phyloP scores from a whole-genome alignment of 2,329 filamentous ascomycete species.

The Ophiostoma triangulosporum region DNA sequence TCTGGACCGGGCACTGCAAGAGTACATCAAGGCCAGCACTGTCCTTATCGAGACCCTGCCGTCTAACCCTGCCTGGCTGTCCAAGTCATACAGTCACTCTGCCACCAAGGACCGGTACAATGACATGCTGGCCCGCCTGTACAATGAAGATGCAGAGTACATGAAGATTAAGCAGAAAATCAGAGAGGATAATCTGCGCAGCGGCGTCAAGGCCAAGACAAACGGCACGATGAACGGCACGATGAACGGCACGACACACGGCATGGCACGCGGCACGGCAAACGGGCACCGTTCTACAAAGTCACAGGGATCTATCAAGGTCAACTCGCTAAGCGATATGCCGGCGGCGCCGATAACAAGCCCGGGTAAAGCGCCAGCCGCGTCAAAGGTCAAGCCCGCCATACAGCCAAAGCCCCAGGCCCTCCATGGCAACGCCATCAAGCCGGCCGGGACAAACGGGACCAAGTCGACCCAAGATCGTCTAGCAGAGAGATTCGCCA shows the following conservation, averaged over 20 bases:
- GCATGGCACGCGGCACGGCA: neutral
- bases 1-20: slow-evolving; percentile 63
- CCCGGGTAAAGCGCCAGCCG: neutral
- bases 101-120: slow-evolving; percentile 28
- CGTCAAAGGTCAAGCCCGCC: slow-evolving; percentile 26
- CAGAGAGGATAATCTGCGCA: slow-evolving; percentile 48
- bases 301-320: neutral
- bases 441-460: slow-evolving; percentile 23
- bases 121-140: slow-evolving; percentile 36
- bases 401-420: slow-evolving; percentile 55
- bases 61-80: slow-evolving; percentile 58
- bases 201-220: slow-evolving; percentile 38
- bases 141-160: slow-evolving; percentile 34
- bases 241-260: neutral
- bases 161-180: slow-evolving; percentile 45
- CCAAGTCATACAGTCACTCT: slow-evolving; percentile 14
- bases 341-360: neutral
- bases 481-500: slow-evolving; percentile 42
- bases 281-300: slow-evolving; percentile 8
- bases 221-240: neutral
- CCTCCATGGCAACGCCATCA: slow-evolving; percentile 47
- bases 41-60: slow-evolving; percentile 67
- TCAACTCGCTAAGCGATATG: neutral
- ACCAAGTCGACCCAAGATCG: slow-evolving; percentile 25
- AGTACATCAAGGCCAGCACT: slow-evolving; percentile 72